Evolutionary conservation across 441 rosid genomes (phyloP), one percentile per base, ranked within the genome.

Genomic region (Omphalea diandra): DNA sequence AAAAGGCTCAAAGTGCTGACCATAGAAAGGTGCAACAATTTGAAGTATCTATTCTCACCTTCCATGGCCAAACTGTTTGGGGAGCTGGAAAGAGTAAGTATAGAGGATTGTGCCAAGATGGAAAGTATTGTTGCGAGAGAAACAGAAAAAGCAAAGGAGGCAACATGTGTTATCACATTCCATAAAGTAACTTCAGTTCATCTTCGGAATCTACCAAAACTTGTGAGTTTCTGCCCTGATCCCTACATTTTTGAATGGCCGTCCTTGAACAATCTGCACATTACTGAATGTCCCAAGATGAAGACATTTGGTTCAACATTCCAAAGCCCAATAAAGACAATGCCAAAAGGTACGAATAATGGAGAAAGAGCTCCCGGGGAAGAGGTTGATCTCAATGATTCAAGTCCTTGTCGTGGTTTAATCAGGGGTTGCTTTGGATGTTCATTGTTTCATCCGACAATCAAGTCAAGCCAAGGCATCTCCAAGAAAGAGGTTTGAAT

Each of bases 31-130:
- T 53, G 57, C 32, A 53, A 53, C 10, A 53, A 32, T 26, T 53
- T 53, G 31, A 53, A 9, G 9, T 53, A 53, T 53, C 31, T 53
- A 17, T 53, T 53, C 57, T 53, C 57, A 53, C 57, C 31, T 53
- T 7, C 31, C 57, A 53, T 26, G 8, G 17, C 20, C 32, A 53
- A 53, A 10, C 29, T 9, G 9, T 15, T 53, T 53, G 57, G 24
- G 32, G 32, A 53, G 11, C 57, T 53, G 24, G 31, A 53, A 20
- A 24, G 9, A 1, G 26, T 53, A 9, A 5, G 11, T 8, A 1
- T 53, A 9, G 29, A 26, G 9, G 6, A 26, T 53, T 53, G 57
- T 53, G 57, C 31, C 1, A 53, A 8, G 31, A 53, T 53, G 57
- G 15, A 53, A 26, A 53, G 29, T 53, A 53, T 53, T 53, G 57